Evolutionary conservation across 441 rosid species (phyloP), one percentile per base, ranked within the genome.

Genomic region (Pelargonium australe): DNA sequence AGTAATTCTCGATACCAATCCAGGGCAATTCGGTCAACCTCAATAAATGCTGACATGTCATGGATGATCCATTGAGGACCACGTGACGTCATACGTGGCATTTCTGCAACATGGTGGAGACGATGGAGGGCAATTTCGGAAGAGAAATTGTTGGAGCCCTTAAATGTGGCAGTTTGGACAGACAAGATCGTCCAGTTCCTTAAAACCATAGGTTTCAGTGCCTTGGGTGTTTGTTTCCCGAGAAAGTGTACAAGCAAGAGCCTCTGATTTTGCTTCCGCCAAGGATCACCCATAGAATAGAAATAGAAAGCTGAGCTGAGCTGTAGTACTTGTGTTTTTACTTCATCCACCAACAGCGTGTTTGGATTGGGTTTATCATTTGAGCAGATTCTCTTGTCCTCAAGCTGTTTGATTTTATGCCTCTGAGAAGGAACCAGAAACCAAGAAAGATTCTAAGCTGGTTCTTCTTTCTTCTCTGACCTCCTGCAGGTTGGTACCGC

Each of bases 11-110:
- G 3, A 41, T 8, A 41, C 45, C 6, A 41, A 41, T 43, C 4
- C 0, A 11, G 61, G 76, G 58, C 41, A 67, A 23, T 69, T 69
- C 63, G 25, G 79, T 72, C 72, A 72, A 67, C 7, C 16, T 12
- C 13, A 8, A 12, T 1, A 8, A 41, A n/a, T 0, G 40, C 12
- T 31, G 12, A 57, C 58, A 9, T 31, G 43, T 10, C 64, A 41
- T 49, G 9, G 45, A 5, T 41, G 9, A 5, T 41, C 45, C 45
- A 4, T 41, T 41, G 45, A 41, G 45, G 45, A 41, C 45, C 45
- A 14, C 67, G 2, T 58, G 51, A n/a, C 80, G 49, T 74, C 75
- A 73, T n/a, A n/a, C n/a, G n/a, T n/a, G n/a, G n/a, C n/a, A n/a
- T n/a, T n/a, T n/a, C n/a, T n/a, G n/a, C n/a, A n/a, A n/a, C n/a